Base-by-base conservation (phyloP, 2,329 filamentous ascomycete species). In the Lasiodiplodia theobromae region DNA sequence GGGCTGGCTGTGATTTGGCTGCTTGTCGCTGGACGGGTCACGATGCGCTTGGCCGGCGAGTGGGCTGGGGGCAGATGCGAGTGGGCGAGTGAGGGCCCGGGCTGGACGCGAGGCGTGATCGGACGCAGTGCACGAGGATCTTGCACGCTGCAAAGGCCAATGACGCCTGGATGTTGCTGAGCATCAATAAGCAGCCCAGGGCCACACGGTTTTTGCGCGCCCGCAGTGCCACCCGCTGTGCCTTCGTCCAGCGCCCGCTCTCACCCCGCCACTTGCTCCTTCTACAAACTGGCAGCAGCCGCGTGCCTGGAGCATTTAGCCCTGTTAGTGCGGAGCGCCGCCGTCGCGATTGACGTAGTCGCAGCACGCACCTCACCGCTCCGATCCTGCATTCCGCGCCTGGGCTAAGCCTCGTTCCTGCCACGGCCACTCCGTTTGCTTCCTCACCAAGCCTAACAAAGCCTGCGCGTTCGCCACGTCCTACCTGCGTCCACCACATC, bases 51-150 rank as follows among this genome's bases (percentile, higher is more conserved):
- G 34, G 60, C 12, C 14, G 60, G 60, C 21, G 56, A 14, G 37
- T 25, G 34, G 38, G 16, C 23, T 21, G 38, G 16, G 57, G 10
- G 34, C 8, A 12, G 57, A n/a, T 16, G 40, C 40, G 18, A n/a
- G 38, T 16, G 38, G 18, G 40, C 44, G 40, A 47, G 40, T 47
- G 40, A n/a, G 40, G 16, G 16, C 16, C 16, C 18, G n/a, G 44
- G 8, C 18, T 47, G 44, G 40, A 44, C 18, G 40, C 21, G 12
- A 25, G 58, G 58, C 60, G 47, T 64, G 60, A 64, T 64, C 60
- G 60, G 47, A 38, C 47, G 60, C 60, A 64, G 60, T 18, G 44
- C 60, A 64, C 60, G 60, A 64, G 60, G 60, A 64, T 64, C 44
- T 58, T 5, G 54, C 54, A 56, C 53, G 53, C 52, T 4, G 52